phyloP scores from a whole-genome alignment of 2,329 filamentous ascomycete genomes.

The Cercospora berteroae region DNA sequence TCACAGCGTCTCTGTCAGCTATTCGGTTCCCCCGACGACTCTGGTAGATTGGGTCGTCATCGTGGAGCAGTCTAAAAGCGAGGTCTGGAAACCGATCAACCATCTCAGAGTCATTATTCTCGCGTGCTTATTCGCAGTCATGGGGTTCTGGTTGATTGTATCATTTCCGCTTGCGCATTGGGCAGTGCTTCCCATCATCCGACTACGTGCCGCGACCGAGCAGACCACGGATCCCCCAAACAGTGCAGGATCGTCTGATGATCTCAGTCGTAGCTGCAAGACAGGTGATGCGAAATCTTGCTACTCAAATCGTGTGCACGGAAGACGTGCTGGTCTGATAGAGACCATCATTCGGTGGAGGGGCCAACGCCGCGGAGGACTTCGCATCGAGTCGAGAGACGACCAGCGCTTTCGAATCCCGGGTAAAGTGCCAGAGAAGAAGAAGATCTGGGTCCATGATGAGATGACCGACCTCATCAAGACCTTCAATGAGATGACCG shows the following conservation, averaged over 20 bases:
- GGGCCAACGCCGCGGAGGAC: constrained; percentile 20
- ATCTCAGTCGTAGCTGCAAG: background rate
- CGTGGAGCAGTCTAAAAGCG: constrained; percentile 70
- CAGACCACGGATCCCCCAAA: constrained; percentile 66
- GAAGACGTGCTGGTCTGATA: constrained; percentile 33
- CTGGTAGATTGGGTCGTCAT: constrained; percentile 81
- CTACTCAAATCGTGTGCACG: background rate
- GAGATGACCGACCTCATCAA: constrained; percentile 78
- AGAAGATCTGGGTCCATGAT: constrained; percentile 73
- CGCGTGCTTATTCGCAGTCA: constrained; percentile 80
- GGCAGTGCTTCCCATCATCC: constrained; percentile 75
- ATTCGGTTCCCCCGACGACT: constrained; percentile 64
- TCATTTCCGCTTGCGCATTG: constrained; percentile 78
- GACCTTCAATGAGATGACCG: constrained; percentile 92
- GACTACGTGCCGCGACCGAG: constrained; percentile 71
- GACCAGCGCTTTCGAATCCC: constrained; percentile 73
- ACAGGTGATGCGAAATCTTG: background rate
- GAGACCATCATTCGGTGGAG: constrained; percentile 39
- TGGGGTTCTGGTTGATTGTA: constrained; percentile 66
- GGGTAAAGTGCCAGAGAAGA: constrained; percentile 67
- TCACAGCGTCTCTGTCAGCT: constrained; percentile 72
- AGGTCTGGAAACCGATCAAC: constrained; percentile 74
- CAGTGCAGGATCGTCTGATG: constrained; percentile 12
- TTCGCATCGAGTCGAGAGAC: constrained; percentile 39
- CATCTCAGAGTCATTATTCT: constrained; percentile 79